phyloP scores from a whole-genome alignment of 1,139 yeast species.

The Debaryomycetaceae sp. region DNA sequence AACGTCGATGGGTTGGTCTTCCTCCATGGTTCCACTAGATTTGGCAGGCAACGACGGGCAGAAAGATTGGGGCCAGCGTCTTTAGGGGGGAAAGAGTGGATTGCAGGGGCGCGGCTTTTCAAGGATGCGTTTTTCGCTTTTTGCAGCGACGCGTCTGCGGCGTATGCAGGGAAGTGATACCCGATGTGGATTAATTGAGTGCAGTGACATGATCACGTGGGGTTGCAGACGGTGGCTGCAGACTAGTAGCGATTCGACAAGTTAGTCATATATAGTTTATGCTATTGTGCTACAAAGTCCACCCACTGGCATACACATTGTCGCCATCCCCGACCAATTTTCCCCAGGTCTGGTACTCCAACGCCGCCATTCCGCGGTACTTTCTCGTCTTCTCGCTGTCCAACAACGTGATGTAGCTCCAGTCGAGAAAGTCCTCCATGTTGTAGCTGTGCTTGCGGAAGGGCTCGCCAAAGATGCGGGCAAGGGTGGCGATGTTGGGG shows the following conservation, averaged over 20 bases:
- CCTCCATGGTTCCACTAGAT: slow-evolving; percentile 13
- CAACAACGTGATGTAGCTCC: slow-evolving; percentile 74
- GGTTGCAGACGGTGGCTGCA: no score
- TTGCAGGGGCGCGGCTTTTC: no score
- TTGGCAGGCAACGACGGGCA: no score
- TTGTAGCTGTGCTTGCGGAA: slow-evolving; percentile 83
- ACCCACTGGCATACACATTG: slow-evolving; percentile 8
- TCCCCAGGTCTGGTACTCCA: slow-evolving; percentile 68
- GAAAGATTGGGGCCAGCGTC: no score
- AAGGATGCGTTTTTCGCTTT: no score
- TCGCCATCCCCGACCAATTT: slow-evolving; percentile 22
- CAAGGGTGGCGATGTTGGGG: slow-evolving; percentile 91
- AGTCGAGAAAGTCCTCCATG: slow-evolving; percentile 91
- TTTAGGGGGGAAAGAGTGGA: no score
- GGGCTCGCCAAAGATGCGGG: slow-evolving; percentile 83
- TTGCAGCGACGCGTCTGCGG: no score
- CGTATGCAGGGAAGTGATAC: no score
- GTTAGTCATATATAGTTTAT: neutral
- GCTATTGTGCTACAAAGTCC: slow-evolving; percentile 5
- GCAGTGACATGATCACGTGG: no score
- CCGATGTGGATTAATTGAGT: no score
- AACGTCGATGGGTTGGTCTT: slow-evolving; percentile 41
- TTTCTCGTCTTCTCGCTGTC: slow-evolving; percentile 71
- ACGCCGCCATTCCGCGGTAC: slow-evolving; percentile 66
- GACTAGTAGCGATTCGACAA: no score